These are phyloP conservation scores for Aspergillus incahuasiensis DNA, from an alignment of 495 filamentous ascomycete genomes.

Conservation along the genomic window DNA sequence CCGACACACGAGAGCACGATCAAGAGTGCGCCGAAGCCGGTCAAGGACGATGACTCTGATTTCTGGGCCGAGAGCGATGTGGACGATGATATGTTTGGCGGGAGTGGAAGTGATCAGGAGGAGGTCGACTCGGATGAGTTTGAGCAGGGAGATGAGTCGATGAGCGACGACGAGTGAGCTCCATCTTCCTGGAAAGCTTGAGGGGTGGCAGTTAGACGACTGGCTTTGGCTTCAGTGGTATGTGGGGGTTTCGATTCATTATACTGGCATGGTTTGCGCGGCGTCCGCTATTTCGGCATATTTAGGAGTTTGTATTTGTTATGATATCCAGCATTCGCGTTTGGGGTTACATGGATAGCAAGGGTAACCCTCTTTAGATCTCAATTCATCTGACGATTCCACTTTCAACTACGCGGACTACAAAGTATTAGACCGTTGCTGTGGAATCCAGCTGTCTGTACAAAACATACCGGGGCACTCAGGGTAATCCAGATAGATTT, in stretches of 20 bases:
- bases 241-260: neutral
- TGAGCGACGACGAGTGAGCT: slow-evolving; percentile 49
- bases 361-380: too few species aligned
- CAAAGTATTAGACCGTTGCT: too few species aligned
- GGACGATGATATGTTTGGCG: slow-evolving; percentile 73
- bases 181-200: neutral
- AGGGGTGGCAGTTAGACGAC: neutral
- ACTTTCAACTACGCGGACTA: too few species aligned
- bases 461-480: too few species aligned
- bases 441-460: too few species aligned
- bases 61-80: slow-evolving; percentile 81
- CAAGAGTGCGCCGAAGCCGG: slow-evolving; percentile 47
- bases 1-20: slow-evolving; percentile 60
- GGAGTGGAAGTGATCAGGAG: slow-evolving; percentile 58
- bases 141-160: slow-evolving; percentile 41
- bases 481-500: too few species aligned
- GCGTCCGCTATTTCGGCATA: slow-evolving; percentile 8
- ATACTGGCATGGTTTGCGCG: slow-evolving; percentile 12
- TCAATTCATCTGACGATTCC: too few species aligned
- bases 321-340: slow-evolving; percentile 10
- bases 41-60: slow-evolving; percentile 68
- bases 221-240: neutral
- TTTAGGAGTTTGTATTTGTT: neutral
- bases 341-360: too few species aligned
- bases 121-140: slow-evolving; percentile 49